A percentile compares a stretch with the other conserved stretches of the same genome.
phyloP scores from a whole-genome alignment of 2,329 filamentous ascomycete species.

The Colletotrichum sp. region DNA sequence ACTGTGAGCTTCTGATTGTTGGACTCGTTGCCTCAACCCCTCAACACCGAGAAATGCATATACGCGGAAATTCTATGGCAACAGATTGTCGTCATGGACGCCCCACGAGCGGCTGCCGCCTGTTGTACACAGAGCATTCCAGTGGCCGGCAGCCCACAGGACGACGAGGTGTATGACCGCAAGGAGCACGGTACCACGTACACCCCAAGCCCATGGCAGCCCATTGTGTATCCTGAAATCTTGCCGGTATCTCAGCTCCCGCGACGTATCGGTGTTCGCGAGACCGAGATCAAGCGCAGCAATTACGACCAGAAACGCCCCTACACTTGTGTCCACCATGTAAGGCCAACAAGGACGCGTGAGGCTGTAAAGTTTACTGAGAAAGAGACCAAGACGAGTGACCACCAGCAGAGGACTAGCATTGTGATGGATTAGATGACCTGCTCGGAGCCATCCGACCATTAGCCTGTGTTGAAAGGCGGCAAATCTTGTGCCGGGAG shows the following conservation, averaged over 20 bases:
- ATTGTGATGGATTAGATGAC: slow-evolving; percentile 29
- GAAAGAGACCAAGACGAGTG: slow-evolving; percentile 66
- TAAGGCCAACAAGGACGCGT: slow-evolving; percentile 74
- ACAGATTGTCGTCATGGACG: background rate
- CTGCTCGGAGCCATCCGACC: slow-evolving; percentile 41
- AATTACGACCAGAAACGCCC: slow-evolving; percentile 70
- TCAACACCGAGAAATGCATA: background rate
- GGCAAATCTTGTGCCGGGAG: slow-evolving; percentile 36
- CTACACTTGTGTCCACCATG: slow-evolving; percentile 66
- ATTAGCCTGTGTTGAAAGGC: slow-evolving; percentile 36
- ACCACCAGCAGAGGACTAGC: slow-evolving; percentile 36
- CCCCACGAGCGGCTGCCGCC: background rate
- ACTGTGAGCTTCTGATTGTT: background rate
- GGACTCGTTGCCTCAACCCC: background rate
- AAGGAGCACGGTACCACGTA: slow-evolving; percentile 34
- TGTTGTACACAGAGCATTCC: slow-evolving; percentile 36
- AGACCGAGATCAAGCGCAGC: slow-evolving; percentile 70
- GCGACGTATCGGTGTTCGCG: slow-evolving; percentile 23
- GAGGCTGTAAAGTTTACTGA: slow-evolving; percentile 70
- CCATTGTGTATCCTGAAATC: background rate
- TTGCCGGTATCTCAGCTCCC: background rate
- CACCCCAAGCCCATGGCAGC: slow-evolving; percentile 28
- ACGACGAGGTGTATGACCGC: slow-evolving; percentile 36
- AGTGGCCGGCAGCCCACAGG: slow-evolving; percentile 37
- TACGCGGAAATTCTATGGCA: background rate